Conservation (phyloP, 345 rosid species). For the Schrenkiella parvula region DNA sequence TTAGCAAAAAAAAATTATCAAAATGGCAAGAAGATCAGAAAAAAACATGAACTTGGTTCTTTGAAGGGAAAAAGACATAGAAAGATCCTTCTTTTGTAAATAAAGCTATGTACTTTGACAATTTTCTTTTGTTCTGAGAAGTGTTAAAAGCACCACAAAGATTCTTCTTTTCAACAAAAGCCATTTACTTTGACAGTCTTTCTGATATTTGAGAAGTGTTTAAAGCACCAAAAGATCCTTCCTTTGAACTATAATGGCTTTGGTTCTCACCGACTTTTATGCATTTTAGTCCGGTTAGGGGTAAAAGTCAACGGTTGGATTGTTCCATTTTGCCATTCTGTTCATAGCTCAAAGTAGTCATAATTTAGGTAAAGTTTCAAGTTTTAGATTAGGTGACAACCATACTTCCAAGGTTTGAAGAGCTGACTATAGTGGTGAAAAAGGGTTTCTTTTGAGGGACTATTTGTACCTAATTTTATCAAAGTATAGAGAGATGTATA, state of each 20-base stretch:
- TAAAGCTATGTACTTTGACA: constrained; percentile 8
- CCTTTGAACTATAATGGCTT: not conserved
- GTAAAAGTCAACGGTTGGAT: not conserved
- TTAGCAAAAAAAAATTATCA: not conserved
- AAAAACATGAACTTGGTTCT: too few relatives aligned
- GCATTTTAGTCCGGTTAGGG: not conserved
- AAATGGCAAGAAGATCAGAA: not conserved
- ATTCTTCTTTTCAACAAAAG: constrained; percentile 19
- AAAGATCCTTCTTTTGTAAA: not conserved
- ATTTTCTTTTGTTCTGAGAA: not conserved
- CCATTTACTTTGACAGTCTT: not conserved
- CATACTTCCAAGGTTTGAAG: not conserved
- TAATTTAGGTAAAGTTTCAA: not conserved
- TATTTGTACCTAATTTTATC: not conserved
- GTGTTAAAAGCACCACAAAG: not conserved
- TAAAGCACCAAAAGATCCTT: constrained; percentile 1
- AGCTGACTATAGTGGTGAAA: not conserved
- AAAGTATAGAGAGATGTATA: not conserved
- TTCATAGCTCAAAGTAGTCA: not conserved
- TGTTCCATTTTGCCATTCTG: not conserved
- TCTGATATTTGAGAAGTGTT: not conserved
- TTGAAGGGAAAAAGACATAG: not conserved
- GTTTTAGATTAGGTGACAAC: not conserved
- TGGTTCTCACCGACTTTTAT: not conserved
- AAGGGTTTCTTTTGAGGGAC: not conserved